Base-by-base conservation (phyloP, 306 rosid species). In the Cucurbita pepo region DNA sequence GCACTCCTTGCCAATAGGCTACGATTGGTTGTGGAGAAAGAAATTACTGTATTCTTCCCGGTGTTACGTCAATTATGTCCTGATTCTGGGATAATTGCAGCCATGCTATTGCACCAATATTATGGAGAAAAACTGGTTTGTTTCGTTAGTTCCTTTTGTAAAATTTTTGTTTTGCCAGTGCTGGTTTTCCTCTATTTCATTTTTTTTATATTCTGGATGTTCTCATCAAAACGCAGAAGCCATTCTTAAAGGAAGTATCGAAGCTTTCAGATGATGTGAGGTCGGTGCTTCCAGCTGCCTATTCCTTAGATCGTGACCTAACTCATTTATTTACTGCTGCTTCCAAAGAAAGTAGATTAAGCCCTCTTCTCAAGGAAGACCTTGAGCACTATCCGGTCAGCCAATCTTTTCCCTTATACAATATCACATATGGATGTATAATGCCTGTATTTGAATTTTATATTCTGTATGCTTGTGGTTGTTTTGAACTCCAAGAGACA, bases 71-170 rank as follows among this genome's bases (percentile, higher is more conserved):
- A 57, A 43, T 83, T 83, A 77, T 83, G 81, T 76, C 82, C 85
- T 45, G 78, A 86, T 67, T 79, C 84, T 69, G 87, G 87, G 74
- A 79, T 74, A 30, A 73, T 75, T 36, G 70, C 73, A 21, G 85
- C 87, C 41, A 69, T 59, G 73, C 73, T 16, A 56, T 76, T 83
- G 76, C 87, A 81, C 73, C 82, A 76, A 67, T 72, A 71, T 63
- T 86, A 81, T 81, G 83, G 87, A 74, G 84, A 77, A 72, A 79
- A 62, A 70, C 82, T 86, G 87, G 90, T 86, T 76, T 71, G 87
- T 81, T 73, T 10, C 25, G 21, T 76, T 38, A 21, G 51, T 30
- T n/a, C 43, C 21, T 45, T 76, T 13, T 18, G 55, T 47, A 21
- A 43, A 57, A 21, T 53, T 66, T 55, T 48, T 40, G 38, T 77